Evolutionary conservation across 2,329 filamentous ascomycete species (phyloP).

Genomic region (Colletotrichum trifolii): DNA sequence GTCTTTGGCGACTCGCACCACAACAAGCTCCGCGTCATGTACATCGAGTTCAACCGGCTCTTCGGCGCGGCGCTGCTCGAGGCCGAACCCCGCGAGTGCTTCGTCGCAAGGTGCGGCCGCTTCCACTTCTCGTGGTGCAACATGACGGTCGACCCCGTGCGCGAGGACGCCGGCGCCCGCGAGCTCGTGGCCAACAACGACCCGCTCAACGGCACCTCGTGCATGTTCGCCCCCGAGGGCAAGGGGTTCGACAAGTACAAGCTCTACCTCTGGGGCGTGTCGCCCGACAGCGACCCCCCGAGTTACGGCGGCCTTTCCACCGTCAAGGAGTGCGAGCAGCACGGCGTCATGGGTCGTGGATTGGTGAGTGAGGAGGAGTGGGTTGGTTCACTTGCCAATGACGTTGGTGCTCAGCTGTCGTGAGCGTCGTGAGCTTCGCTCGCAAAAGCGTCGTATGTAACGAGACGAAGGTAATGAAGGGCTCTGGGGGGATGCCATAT

Average conservation of each 20-base stretch:
- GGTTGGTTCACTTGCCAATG: too few relatives aligned
- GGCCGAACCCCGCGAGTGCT: constrained; percentile 2
- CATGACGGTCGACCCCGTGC: background rate
- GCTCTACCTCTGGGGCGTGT: background rate
- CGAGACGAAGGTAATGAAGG: too few relatives aligned
- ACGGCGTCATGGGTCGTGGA: too few relatives aligned
- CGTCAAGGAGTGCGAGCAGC: too few relatives aligned
- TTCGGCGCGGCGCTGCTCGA: constrained; percentile 1
- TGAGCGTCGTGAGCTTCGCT: too few relatives aligned
- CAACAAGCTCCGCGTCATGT: background rate
- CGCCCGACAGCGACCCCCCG: background rate
- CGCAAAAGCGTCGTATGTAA: too few relatives aligned
- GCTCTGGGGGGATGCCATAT: too few relatives aligned
- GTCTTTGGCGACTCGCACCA: constrained; percentile 1
- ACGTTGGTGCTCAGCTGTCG: too few relatives aligned
- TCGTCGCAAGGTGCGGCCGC: background rate
- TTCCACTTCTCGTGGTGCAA: constrained; percentile 14
- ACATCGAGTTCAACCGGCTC: constrained; percentile 2
- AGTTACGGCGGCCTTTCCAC: background rate
- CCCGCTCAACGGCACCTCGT: background rate
- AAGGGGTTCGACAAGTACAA: constrained; percentile 1
- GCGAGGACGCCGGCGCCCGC: background rate
- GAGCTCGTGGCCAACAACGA: background rate
- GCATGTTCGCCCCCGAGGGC: background rate
- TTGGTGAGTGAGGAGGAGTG: too few relatives aligned